Percentiles rank a stretch among this genome's conserved stretches.
Conservation (phyloP, 192 early-diverging fungal species). For the Geranomyces michiganensis region DNA sequence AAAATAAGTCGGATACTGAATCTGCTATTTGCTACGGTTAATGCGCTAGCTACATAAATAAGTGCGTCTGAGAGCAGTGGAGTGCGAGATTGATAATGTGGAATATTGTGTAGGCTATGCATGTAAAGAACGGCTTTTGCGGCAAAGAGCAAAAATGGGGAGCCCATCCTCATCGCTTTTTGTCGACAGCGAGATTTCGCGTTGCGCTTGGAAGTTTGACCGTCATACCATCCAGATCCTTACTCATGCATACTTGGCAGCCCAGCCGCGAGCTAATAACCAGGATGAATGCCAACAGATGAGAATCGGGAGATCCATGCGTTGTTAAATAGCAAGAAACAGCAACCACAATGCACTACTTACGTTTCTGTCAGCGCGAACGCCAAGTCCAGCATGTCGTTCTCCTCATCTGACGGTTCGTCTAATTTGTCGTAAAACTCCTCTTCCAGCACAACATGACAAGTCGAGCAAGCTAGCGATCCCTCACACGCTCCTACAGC, state of each 20-base stretch:
- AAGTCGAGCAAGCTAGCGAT: slow-evolving; percentile 91
- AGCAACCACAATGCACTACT: slow-evolving; percentile 27
- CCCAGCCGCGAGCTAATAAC: slow-evolving; percentile 79
- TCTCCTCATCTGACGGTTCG: slow-evolving; percentile 95
- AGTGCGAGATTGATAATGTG: no score
- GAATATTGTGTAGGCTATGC: no score
- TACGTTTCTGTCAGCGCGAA: slow-evolving; percentile 96
- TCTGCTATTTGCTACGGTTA: no score
- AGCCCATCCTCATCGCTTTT: slow-evolving; percentile 24
- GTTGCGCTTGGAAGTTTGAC: slow-evolving; percentile 89
- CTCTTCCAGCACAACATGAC: slow-evolving; percentile 88
- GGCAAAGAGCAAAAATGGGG: no score
- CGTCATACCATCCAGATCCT: slow-evolving; percentile 86
- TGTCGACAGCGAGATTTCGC: slow-evolving; percentile 73
- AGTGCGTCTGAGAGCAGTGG: no score
- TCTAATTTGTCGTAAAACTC: slow-evolving; percentile 81
- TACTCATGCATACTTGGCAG: slow-evolving; percentile 85
- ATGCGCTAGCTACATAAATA: no score
- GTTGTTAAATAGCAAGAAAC: no score
- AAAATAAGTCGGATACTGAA: no score
- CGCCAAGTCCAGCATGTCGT: slow-evolving; percentile 97
- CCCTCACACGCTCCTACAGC: slow-evolving; percentile 87
- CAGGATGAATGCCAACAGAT: background rate
- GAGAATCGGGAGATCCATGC: background rate
- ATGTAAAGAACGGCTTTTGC: no score